Conservation (phyloP, 495 filamentous ascomycete genomes). For the Podospora anserina region DNA sequence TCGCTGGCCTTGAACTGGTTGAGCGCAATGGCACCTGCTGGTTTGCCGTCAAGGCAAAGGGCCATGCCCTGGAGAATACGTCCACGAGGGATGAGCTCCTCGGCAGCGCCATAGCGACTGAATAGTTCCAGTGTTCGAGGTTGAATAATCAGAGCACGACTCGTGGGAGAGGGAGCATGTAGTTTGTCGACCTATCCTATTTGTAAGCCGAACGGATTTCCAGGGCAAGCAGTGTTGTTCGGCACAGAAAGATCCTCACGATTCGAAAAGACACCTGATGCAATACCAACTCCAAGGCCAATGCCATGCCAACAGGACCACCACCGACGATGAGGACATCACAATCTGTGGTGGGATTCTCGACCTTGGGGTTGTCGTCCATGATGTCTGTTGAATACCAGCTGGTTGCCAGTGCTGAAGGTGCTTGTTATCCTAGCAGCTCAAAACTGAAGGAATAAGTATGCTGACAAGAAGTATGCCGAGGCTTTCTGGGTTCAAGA, state of each 20-base stretch:
- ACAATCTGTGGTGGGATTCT: not conserved
- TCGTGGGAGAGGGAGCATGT: constrained; percentile 10
- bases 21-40: constrained; percentile 23
- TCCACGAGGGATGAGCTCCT: constrained; percentile 31
- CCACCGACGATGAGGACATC: not conserved
- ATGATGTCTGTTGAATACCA: not conserved
- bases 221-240: not conserved
- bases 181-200: not conserved
- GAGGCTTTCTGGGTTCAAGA: not conserved
- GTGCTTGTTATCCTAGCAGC: not conserved
- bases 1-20: constrained; percentile 33
- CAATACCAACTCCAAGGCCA: not conserved
- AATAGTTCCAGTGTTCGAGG: constrained; percentile 47
- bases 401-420: not conserved
- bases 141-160: constrained; percentile 44
- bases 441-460: not conserved
- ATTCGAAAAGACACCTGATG: not conserved
- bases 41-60: constrained; percentile 34
- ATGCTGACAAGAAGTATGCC: not conserved
- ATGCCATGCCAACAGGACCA: not conserved
- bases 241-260: not conserved
- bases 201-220: not conserved
- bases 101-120: constrained; percentile 39
- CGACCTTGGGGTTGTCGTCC: not conserved
- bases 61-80: constrained; percentile 28